Conservation (phyloP, 2,329 filamentous ascomycete genomes). For the Aspergillus sp. region DNA sequence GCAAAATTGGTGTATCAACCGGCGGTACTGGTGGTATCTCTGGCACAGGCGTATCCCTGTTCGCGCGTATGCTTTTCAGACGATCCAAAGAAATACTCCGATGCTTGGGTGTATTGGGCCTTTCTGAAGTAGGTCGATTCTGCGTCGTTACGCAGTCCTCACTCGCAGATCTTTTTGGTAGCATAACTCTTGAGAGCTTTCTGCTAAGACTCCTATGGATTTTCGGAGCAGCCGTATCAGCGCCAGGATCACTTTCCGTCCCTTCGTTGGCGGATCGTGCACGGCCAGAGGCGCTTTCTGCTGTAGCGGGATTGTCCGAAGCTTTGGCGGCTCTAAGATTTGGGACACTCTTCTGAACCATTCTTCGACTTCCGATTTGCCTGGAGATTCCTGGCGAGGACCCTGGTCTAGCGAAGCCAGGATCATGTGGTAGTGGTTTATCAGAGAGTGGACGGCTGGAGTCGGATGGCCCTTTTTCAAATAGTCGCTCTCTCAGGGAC, state of each 20-base stretch:
- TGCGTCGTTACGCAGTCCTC: conserved; percentile 8
- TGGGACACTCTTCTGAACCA: conserved; percentile 12
- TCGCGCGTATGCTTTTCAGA: conserved; percentile 15
- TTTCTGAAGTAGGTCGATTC: conserved; percentile 21
- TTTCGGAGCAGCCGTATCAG: conserved; percentile 9
- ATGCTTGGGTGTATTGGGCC: conserved; percentile 16
- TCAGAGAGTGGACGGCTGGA: conserved; percentile 9
- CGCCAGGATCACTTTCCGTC: conserved; percentile 4
- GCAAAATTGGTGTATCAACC: conserved; percentile 4
- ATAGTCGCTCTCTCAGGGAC: conserved; percentile 20
- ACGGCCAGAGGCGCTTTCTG: conserved; percentile 10
- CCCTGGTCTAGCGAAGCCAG: conserved; percentile 6
- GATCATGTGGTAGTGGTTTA: conserved; percentile 28
- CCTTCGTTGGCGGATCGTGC: conserved; percentile 20
- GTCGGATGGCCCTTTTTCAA: conserved; percentile 11
- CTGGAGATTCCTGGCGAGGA: conserved; percentile 7
- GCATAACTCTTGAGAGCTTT: conserved; percentile 18
- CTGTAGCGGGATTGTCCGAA: conserved; percentile 7
- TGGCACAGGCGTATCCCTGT: conserved; percentile 9
- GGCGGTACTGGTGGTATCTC: conserved; percentile 7
- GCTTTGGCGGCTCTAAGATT: conserved; percentile 10
- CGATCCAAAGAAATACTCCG: conserved; percentile 23
- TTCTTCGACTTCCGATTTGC: conserved; percentile 6
- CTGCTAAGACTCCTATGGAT: conserved; percentile 15
- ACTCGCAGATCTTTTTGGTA: conserved; percentile 12